Percentiles rank a stretch among this genome's conserved stretches.
Evolutionary conservation across 192 early-diverging fungal species (phyloP).

Genomic region (Powellomyces hirtus): DNA sequence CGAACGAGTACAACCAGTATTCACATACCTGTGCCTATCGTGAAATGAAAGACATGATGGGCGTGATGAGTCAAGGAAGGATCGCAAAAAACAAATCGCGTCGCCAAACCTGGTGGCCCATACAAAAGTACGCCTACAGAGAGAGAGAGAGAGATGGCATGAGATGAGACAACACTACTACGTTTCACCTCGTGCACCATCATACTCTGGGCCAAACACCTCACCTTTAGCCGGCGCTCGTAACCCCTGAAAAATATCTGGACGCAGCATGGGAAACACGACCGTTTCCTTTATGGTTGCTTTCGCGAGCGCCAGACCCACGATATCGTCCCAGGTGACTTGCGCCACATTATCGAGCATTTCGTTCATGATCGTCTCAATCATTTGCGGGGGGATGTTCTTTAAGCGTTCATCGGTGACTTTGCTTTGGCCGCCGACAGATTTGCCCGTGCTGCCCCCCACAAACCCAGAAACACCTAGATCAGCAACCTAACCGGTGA

Average conservation of each 20-base stretch:
- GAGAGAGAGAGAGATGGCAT: too few relatives aligned
- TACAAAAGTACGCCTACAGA: slow-evolving; percentile 76
- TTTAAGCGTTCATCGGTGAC: slow-evolving; percentile 68
- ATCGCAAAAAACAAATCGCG: neutral
- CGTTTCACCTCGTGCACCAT: too few relatives aligned
- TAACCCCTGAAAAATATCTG: slow-evolving; percentile 85
- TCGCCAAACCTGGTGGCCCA: slow-evolving; percentile 76
- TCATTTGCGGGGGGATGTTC: slow-evolving; percentile 85
- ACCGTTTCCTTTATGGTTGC: slow-evolving; percentile 74
- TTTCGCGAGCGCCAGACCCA: slow-evolving; percentile 82
- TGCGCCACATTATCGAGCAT: slow-evolving; percentile 62
- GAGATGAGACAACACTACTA: too few relatives aligned
- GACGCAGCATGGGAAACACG: slow-evolving; percentile 74
- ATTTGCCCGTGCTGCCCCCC: neutral
- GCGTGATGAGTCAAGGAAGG: neutral
- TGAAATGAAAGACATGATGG: too few relatives aligned
- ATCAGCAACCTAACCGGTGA: neutral
- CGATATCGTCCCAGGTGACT: slow-evolving; percentile 81
- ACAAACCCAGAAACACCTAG: neutral
- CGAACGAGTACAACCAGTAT: too few relatives aligned
- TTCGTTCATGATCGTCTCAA: slow-evolving; percentile 88
- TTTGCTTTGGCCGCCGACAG: neutral
- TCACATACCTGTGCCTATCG: too few relatives aligned
- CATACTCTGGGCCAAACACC: too few relatives aligned
- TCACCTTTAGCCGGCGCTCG: slow-evolving; percentile 75